phyloP scores from a whole-genome alignment of 495 filamentous ascomycete species.

The Penicillium robsamsonii region DNA sequence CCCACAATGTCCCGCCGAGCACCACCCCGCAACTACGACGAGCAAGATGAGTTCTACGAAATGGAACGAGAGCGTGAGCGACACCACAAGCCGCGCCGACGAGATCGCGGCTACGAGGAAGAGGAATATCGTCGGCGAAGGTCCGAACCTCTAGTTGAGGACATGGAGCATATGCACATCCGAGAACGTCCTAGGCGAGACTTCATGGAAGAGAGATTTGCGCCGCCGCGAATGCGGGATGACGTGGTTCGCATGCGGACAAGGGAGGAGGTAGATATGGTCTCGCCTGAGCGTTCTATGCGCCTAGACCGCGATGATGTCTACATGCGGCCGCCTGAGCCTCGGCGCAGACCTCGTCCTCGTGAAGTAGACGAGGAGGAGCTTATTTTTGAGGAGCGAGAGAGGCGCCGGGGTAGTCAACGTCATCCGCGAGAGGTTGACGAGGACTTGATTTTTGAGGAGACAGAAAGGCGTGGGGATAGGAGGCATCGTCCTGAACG shows the following conservation, averaged over 20 bases:
- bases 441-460: conserved; percentile 19
- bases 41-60: conserved; percentile 29
- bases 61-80: conserved; percentile 27
- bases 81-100: conserved; percentile 18
- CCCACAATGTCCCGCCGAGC: conserved; percentile 38
- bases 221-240: conserved; percentile 22
- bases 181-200: conserved; percentile 31
- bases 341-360: conserved; percentile 11
- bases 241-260: conserved; percentile 21
- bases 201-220: conserved; percentile 25
- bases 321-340: conserved; percentile 21
- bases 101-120: conserved; percentile 24
- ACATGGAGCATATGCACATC: conserved; percentile 34
- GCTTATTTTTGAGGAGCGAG: conserved; percentile 20
- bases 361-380: conserved; percentile 23
- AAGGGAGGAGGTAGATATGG: conserved; percentile 26
- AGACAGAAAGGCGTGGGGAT: conserved; percentile 15
- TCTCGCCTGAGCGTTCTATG: conserved; percentile 18
- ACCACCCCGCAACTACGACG: conserved; percentile 33
- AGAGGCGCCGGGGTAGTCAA: conserved; percentile 16
- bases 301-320: conserved; percentile 31
- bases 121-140: conserved; percentile 29
- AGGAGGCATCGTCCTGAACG: background rate
- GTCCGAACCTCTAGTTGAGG: conserved; percentile 28
- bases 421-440: conserved; percentile 21